A percentile compares a stretch with the other conserved stretches of the same genome.
Evolutionary conservation across 176 grass and related monocot species (phyloP).

Genomic region (Bolboschoenus planiculmis): DNA sequence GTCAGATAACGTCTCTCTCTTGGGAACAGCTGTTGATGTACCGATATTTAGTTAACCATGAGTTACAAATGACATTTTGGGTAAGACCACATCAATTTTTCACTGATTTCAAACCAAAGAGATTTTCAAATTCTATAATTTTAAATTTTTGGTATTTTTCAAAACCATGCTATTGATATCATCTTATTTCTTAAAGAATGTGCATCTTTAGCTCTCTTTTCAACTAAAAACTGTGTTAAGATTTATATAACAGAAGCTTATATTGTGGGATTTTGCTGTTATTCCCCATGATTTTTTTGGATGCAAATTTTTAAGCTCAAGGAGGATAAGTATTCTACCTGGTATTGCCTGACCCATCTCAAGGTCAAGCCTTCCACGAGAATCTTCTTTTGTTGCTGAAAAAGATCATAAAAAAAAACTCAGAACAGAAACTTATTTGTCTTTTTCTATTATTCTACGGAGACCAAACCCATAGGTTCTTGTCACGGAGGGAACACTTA

Average conservation of each 20-base stretch:
- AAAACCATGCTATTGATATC: background rate
- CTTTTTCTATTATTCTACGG: background rate
- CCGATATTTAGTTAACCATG: background rate
- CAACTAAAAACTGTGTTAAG: background rate
- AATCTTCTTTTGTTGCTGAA: constrained; percentile 23
- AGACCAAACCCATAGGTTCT: background rate
- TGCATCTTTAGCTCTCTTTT: background rate
- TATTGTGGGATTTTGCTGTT: background rate
- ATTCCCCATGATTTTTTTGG: background rate
- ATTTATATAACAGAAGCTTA: background rate
- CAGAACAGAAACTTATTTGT: background rate
- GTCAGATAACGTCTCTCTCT: constrained; percentile 18
- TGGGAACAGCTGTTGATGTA: constrained; percentile 26
- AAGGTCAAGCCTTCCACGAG: constrained; percentile 31
- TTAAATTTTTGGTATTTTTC: background rate
- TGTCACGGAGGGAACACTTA: background rate
- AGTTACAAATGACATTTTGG: background rate
- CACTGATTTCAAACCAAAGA: background rate
- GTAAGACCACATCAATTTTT: background rate
- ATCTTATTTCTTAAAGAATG: background rate
- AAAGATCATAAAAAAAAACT: constrained; percentile 22
- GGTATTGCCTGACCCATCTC: constrained; percentile 28
- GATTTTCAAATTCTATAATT: background rate
- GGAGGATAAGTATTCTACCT: constrained; percentile 31
- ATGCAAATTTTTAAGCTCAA: background rate